phyloP scores from a whole-genome alignment of 768 basidiomycete species.

The Lentinula sp. region DNA sequence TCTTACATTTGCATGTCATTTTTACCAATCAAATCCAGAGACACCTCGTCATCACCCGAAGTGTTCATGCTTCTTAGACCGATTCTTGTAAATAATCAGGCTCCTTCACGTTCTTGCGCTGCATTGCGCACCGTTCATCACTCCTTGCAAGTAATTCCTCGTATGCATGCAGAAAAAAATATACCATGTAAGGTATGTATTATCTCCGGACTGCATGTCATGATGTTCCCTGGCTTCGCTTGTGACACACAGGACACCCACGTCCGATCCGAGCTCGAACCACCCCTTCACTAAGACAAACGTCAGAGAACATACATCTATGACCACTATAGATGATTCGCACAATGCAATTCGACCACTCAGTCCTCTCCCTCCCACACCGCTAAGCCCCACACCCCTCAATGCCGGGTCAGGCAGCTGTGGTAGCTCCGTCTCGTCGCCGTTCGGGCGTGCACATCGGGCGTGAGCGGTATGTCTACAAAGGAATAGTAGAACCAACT shows the following conservation, averaged over 20 bases:
- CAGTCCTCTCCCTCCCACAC: constrained; percentile 34
- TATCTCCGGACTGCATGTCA: background rate
- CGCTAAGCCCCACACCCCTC: constrained; percentile 35
- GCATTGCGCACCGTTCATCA: too few species aligned
- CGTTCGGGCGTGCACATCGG: constrained; percentile 62
- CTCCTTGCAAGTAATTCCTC: too few species aligned
- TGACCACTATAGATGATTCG: constrained; percentile 21
- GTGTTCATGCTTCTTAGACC: background rate
- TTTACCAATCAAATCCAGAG: background rate
- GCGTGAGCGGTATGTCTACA: constrained; percentile 89
- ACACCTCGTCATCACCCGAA: background rate
- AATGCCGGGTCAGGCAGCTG: constrained; percentile 50
- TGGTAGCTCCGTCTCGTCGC: constrained; percentile 40
- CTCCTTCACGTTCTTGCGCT: too few species aligned
- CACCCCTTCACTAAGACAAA: constrained; percentile 56
- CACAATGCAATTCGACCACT: constrained; percentile 80
- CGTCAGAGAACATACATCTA: constrained; percentile 9
- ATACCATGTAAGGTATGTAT: background rate
- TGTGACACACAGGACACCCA: constrained; percentile 77
- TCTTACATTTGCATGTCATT: background rate
- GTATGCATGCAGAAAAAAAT: too few species aligned
- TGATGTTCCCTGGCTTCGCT: constrained; percentile 41
- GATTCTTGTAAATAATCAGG: background rate
- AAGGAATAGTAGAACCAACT: constrained; percentile 69
- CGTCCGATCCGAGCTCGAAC: constrained; percentile 56